Percentiles rank a stretch among this genome's conserved stretches.
phyloP scores from a whole-genome alignment of 1,139 yeast species.

The Saccharomycopsis hybrid region DNA sequence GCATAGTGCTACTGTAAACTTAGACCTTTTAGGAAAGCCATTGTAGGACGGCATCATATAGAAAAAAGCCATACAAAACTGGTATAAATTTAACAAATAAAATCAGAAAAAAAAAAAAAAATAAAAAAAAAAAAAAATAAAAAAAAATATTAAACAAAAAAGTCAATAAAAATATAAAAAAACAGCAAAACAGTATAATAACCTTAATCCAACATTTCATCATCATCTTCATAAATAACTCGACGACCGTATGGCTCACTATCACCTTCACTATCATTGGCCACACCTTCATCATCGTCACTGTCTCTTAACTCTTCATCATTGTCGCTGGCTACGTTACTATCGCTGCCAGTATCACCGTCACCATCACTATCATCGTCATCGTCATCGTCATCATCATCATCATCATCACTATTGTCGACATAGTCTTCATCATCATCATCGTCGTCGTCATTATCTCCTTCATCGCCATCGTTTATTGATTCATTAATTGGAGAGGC shows the following conservation, averaged over 20 bases:
- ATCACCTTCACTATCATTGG: neutral
- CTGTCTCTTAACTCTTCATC: neutral
- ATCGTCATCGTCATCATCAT: neutral
- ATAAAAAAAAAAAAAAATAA: no score
- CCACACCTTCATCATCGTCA: neutral
- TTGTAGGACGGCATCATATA: no score
- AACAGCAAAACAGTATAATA: no score
- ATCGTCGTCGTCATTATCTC: neutral
- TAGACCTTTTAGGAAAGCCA: no score
- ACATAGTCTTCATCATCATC: neutral
- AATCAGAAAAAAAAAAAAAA: no score
- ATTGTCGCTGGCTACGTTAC: neutral
- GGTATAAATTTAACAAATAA: no score
- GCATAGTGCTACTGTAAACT: no score
- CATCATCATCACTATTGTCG: neutral
- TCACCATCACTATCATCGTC: neutral
- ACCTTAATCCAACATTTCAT: conserved; percentile 26
- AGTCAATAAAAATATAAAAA: no score
- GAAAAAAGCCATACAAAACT: no score
- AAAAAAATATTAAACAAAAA: no score
- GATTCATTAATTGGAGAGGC: neutral
- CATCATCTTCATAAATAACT: no score
- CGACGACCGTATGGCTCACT: no score
- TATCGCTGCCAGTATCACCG: neutral
- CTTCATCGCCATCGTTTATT: neutral